These are phyloP conservation scores for Corinectria fuckeliana DNA, from an alignment of 2,329 filamentous ascomycete species.

Conservation along the genomic window DNA sequence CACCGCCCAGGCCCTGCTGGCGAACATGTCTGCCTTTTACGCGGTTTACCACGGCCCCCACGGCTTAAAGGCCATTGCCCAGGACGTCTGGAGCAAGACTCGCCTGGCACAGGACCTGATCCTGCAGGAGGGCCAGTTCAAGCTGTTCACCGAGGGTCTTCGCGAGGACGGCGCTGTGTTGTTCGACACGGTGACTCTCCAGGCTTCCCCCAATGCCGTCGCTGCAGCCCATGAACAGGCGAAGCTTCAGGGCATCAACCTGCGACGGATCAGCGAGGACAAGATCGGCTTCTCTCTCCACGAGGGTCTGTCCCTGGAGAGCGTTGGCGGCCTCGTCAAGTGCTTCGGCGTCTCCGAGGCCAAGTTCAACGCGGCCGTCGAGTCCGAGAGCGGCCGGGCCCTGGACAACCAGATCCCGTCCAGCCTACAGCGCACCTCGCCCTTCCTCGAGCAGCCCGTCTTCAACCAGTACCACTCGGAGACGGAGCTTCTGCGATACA, in stretches of 20 bases:
- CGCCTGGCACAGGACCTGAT: conserved; percentile 64
- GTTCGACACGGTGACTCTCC: conserved; percentile 83
- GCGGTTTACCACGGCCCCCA: conserved; percentile 90
- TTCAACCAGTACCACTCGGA: conserved; percentile 97
- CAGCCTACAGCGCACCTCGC: conserved; percentile 71
- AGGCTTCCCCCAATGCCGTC: conserved; percentile 45
- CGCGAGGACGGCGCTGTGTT: conserved; percentile 63
- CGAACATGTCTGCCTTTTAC: conserved; percentile 96
- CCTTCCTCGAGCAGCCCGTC: conserved; percentile 85
- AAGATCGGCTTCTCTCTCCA: conserved; percentile 43
- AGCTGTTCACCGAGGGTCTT: conserved; percentile 65
- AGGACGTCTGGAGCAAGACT: conserved; percentile 74
- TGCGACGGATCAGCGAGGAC: conserved; percentile 39
- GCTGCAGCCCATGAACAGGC: conserved; percentile 34
- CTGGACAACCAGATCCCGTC: conserved; percentile 55
- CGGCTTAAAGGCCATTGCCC: conserved; percentile 83
- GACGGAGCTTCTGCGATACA: conserved; percentile 91
- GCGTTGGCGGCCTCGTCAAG: conserved; percentile 32
- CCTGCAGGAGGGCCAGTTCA: conserved; percentile 61
- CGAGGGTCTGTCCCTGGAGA: conserved; percentile 36
- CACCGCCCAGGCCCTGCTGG: conserved; percentile 90
- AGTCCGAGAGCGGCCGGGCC: conserved; percentile 43
- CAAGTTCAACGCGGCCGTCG: conserved; percentile 34
- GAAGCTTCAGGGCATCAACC: conserved; percentile 31
- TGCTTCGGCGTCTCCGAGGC: conserved; percentile 36